These are phyloP conservation scores for Penicillium sp. DNA, from an alignment of 2,329 filamentous ascomycete species.

Conservation along the genomic window DNA sequence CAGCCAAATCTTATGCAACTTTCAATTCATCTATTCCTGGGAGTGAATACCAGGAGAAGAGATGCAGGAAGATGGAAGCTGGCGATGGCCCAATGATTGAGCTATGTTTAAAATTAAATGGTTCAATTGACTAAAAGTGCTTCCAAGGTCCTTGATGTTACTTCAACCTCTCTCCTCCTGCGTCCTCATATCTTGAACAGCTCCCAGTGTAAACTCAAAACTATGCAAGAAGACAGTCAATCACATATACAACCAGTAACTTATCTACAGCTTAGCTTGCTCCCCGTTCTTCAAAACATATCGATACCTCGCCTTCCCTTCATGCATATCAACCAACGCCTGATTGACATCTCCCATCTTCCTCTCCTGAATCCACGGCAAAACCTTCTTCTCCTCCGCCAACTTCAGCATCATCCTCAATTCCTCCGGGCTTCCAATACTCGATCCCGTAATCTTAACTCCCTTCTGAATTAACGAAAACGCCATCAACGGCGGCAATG, in stretches of 20 bases:
- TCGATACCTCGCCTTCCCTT: constrained; percentile 46
- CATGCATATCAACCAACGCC: constrained; percentile 46
- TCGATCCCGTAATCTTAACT: constrained; percentile 51
- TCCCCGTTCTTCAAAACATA: constrained; percentile 46
- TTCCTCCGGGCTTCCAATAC: constrained; percentile 44
- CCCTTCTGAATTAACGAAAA: constrained; percentile 60
- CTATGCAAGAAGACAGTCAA: background rate
- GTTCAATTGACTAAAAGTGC: too few relatives aligned
- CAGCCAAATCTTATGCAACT: too few relatives aligned
- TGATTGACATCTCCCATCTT: constrained; percentile 45
- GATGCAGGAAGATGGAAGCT: too few relatives aligned
- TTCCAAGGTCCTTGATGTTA: background rate
- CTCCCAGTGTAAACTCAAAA: background rate
- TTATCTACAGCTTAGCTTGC: constrained; percentile 30
- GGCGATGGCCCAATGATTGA: too few relatives aligned
- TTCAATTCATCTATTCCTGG: too few relatives aligned
- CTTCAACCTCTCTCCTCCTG: background rate
- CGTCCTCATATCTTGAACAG: background rate
- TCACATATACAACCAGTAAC: background rate
- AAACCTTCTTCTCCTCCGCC: constrained; percentile 41
- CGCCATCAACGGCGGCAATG: constrained; percentile 53
- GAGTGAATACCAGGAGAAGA: too few relatives aligned
- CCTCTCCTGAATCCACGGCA: constrained; percentile 44
- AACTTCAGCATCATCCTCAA: constrained; percentile 45
- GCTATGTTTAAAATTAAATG: too few relatives aligned